Percentiles rank a stretch among this genome's conserved stretches.
phyloP scores from a whole-genome alignment of 495 filamentous ascomycete genomes.

The Achaetomiella virescens region DNA sequence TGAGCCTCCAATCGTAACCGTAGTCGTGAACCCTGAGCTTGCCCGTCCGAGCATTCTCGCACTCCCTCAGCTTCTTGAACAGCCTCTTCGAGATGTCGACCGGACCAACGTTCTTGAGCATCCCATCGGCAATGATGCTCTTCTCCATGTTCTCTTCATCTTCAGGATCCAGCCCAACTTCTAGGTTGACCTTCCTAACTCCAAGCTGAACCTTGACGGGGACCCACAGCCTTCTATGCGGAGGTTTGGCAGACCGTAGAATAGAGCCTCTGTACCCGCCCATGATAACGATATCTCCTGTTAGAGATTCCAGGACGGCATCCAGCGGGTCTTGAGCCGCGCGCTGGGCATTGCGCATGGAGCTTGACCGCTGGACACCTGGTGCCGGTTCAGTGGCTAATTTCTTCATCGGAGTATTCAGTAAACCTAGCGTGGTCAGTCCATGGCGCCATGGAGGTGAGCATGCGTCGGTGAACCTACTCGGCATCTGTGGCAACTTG shows the following conservation, averaged over 20 bases:
- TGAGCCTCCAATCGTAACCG: slow-evolving; percentile 93
- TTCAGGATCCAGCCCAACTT: slow-evolving; percentile 74
- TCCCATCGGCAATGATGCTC: slow-evolving; percentile 72
- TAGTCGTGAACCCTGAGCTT: slow-evolving; percentile 80
- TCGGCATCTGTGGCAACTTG: slow-evolving; percentile 59
- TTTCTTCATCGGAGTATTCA: slow-evolving; percentile 37
- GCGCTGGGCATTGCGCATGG: slow-evolving; percentile 15
- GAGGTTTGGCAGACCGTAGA: slow-evolving; percentile 74
- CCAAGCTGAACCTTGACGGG: slow-evolving; percentile 92
- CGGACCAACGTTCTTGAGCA: slow-evolving; percentile 84
- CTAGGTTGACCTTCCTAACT: slow-evolving; percentile 84
- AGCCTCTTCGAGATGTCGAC: slow-evolving; percentile 82
- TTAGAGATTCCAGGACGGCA: slow-evolving; percentile 60
- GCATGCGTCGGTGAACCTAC: slow-evolving; percentile 37
- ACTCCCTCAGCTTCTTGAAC: slow-evolving; percentile 69
- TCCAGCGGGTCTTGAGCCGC: slow-evolving; percentile 43
- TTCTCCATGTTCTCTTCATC: slow-evolving; percentile 84
- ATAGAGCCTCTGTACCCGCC: slow-evolving; percentile 90
- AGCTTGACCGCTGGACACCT: slow-evolving; percentile 5
- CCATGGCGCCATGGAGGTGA: slow-evolving; percentile 10
- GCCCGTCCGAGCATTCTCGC: slow-evolving; percentile 62
- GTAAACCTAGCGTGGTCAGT: slow-evolving; percentile 24
- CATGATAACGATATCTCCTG: slow-evolving; percentile 81
- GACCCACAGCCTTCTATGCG: slow-evolving; percentile 81
- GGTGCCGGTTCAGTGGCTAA: slow-evolving; percentile 13